phyloP scores from a whole-genome alignment of 176 grass and related monocot species.

The Ampelocalamus luodianensis region DNA sequence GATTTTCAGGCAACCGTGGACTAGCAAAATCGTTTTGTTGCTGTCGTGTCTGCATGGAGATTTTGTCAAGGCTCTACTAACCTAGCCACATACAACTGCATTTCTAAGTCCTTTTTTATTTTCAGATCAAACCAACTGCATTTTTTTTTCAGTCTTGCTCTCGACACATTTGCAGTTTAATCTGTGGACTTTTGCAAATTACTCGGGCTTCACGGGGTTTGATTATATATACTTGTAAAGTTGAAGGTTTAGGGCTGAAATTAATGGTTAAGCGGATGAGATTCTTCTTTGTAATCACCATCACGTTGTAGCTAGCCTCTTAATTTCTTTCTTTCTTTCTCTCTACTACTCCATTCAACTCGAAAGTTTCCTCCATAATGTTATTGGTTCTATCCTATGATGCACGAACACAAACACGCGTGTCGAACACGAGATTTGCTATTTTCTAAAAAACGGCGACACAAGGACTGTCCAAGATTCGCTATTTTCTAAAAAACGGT shows the following conservation, averaged over 20 bases:
- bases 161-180: neutral
- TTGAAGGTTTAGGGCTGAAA: neutral
- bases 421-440: too few species aligned
- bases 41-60: neutral
- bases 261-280: neutral
- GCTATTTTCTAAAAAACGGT: too few species aligned
- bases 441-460: too few species aligned
- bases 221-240: neutral
- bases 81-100: neutral
- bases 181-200: neutral
- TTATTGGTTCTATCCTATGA: neutral
- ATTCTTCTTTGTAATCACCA: neutral
- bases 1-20: too few species aligned
- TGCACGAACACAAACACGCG: too few species aligned
- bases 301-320: neutral
- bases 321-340: neutral
- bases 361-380: slow-evolving; percentile 10
- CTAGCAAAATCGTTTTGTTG: neutral
- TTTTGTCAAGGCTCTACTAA: neutral
- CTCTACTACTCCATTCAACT: neutral
- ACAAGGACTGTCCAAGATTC: too few species aligned
- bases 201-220: too few species aligned
- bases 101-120: neutral
- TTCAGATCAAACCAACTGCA: neutral
- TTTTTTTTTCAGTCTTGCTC: neutral